Evolutionary conservation across 371 early-diverging fungal species (phyloP), one percentile per base, ranked within the genome.

Genomic region (Mucor racemosus): DNA sequence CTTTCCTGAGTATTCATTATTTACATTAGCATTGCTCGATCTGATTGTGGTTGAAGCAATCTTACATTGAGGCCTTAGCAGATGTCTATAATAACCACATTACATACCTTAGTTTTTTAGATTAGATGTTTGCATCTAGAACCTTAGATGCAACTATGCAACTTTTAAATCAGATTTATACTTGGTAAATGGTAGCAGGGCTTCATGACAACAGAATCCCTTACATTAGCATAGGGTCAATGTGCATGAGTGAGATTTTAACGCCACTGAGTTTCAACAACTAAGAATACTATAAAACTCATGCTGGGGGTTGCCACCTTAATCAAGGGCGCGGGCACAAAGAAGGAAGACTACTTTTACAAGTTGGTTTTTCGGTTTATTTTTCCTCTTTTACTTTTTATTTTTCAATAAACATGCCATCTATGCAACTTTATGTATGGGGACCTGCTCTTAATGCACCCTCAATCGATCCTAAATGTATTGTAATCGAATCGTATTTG

Each of bases 391-490:
- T 11, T 50, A n/a, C 13, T 50, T 50, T n/a, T 10, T 48, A 5
- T 8, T 21, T 10, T 46, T 6, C 1, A 36, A 57, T 15, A 19
- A 58, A 58, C 7, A 53, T 54, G 36, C 19, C 50, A 17, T 62
- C 33, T 39, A 50, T 53, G 39, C 39, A 46, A 60, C 46, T 60
- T 38, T 88, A 87, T 71, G 83, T 85, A 31, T 88, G 85, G 81
- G 84, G 88, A 26, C 68, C 80, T 33, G 83, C 83, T 26, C 77
- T 84, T n/a, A 84, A 80, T 66, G 76, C 80, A 33, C 84, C 86
- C 34, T 87, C 89, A 0, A 84, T 88, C 57, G 89, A 89, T 61
- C 86, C 89, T 7, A 83, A 78, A 39, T 88, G 88, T 66, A 62
- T 86, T 53, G 80, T 82, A 14, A 63, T 84, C 38, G 81, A 86